Evolutionary conservation across 1,139 yeast genomes (phyloP).

Genomic region (Kodamaea arcana): DNA sequence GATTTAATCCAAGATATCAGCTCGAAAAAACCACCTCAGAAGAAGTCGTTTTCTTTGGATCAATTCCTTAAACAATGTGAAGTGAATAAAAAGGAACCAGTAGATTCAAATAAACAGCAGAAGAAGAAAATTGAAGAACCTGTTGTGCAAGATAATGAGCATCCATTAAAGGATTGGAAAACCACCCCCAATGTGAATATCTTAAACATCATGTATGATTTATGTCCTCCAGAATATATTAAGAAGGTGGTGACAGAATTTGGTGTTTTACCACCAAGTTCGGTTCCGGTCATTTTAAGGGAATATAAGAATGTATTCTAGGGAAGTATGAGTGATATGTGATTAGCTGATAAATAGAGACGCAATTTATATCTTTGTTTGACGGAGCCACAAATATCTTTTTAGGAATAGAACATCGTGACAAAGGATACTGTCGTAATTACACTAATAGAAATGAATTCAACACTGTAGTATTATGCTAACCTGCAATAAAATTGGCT

Average conservation of each 20-base stretch:
- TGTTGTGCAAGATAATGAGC: constrained; percentile 18
- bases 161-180: constrained; percentile 63
- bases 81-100: constrained; percentile 16
- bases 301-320: constrained; percentile 61
- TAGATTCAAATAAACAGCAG: constrained; percentile 15
- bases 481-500: no score
- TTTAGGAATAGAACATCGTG: no score
- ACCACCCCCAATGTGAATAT: constrained; percentile 61
- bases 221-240: constrained; percentile 91
- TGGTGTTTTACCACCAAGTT: constrained; percentile 94
- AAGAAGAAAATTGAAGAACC: constrained; percentile 19
- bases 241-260: constrained; percentile 94
- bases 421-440: no score
- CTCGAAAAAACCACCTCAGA: constrained; percentile 52
- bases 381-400: no score
- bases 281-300: constrained; percentile 93
- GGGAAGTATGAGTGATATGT: no score
- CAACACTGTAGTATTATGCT: no score
- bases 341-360: no score
- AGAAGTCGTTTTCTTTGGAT: constrained; percentile 62
- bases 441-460: no score
- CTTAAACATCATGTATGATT: constrained; percentile 84
- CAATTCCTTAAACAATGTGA: constrained; percentile 52
- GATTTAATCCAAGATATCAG: constrained; percentile 53
- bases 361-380: no score